A percentile compares a stretch with the other conserved stretches of the same genome.
phyloP scores from a whole-genome alignment of 2,329 filamentous ascomycete genomes.

The Periconia sp. region DNA sequence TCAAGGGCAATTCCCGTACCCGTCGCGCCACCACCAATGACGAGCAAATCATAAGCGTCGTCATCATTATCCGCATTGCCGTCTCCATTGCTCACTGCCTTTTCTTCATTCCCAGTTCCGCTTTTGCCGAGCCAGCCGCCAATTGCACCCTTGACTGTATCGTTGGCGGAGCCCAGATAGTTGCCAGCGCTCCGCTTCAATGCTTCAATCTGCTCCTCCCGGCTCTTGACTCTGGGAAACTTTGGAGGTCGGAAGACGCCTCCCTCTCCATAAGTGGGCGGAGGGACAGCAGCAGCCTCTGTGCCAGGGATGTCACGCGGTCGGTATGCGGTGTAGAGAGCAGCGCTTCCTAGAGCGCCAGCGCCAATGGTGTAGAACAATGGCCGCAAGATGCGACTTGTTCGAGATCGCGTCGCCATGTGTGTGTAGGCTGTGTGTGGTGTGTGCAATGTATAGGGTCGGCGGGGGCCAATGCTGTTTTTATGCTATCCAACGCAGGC shows the following conservation, averaged over 20 bases:
- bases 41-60: conserved; percentile 72
- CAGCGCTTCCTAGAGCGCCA: conserved; percentile 55
- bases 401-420: conserved; percentile 38
- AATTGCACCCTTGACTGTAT: conserved; percentile 44
- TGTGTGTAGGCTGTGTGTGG: background rate
- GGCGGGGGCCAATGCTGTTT: background rate
- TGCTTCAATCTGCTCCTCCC: conserved; percentile 65
- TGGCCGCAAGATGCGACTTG: conserved; percentile 56
- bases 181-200: conserved; percentile 57
- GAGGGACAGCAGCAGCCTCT: conserved; percentile 68
- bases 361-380: conserved; percentile 62
- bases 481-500: conserved; percentile 1
- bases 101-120: conserved; percentile 18
- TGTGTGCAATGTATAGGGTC: background rate
- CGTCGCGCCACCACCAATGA: conserved; percentile 79
- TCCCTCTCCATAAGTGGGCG: conserved; percentile 68
- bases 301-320: conserved; percentile 72
- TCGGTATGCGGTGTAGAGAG: conserved; percentile 66
- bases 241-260: conserved; percentile 67
- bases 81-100: background rate
- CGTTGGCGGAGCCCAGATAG: conserved; percentile 22
- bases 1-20: conserved; percentile 80
- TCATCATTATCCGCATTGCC: conserved; percentile 32
- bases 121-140: conserved; percentile 39
- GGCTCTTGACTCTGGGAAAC: conserved; percentile 64